Evolutionary conservation across 805 yeast species (phyloP), one percentile per base, ranked within the genome.

Genomic region (Cyberlindnera euphorbiiphila): DNA sequence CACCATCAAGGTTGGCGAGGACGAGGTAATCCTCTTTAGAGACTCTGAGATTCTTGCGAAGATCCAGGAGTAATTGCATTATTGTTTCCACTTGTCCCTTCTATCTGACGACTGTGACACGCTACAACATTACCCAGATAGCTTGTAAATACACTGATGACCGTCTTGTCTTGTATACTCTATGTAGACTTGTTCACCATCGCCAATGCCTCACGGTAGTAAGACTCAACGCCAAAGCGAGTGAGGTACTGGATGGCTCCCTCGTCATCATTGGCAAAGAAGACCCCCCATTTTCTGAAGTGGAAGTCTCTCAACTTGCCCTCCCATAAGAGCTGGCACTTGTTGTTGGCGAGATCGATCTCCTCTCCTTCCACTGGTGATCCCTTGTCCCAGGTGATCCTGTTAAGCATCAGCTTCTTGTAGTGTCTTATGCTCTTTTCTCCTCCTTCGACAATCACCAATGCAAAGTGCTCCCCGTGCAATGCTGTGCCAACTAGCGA

Each of bases 21-120:
- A 89, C 54, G 72, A 77, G 60, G 80, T 71, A 56, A 72, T 85
- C 53, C 71, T 89, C 57, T 88, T 85, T 78, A 84, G 96, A 64
- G 98, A 93, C 68, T 71, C 85, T 57, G 98, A 91, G 68, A 85
- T 91, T 63, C 76, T 93, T 57, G 98, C 98, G 57, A 91, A 87
- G 73, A 78, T 93, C 58, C 80, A 80, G 57, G 79, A 81, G 51
- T 72, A 67, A 57, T n/a, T n/a, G n/a, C n/a, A n/a, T n/a, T n/a
- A n/a, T n/a, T n/a, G n/a, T n/a, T n/a, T n/a, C n/a, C n/a, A n/a
- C n/a, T n/a, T n/a, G n/a, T n/a, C n/a, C n/a, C n/a, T n/a, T n/a
- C n/a, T n/a, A n/a, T n/a, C n/a, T n/a, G n/a, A n/a, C n/a, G n/a
- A n/a, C n/a, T n/a, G n/a, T n/a, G n/a, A n/a, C n/a, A n/a, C n/a